Percentiles rank a stretch among this genome's conserved stretches.
These are phyloP conservation scores for Fusarium torulosum DNA, from an alignment of 2,329 filamentous ascomycete genomes.

Conservation along the genomic window DNA sequence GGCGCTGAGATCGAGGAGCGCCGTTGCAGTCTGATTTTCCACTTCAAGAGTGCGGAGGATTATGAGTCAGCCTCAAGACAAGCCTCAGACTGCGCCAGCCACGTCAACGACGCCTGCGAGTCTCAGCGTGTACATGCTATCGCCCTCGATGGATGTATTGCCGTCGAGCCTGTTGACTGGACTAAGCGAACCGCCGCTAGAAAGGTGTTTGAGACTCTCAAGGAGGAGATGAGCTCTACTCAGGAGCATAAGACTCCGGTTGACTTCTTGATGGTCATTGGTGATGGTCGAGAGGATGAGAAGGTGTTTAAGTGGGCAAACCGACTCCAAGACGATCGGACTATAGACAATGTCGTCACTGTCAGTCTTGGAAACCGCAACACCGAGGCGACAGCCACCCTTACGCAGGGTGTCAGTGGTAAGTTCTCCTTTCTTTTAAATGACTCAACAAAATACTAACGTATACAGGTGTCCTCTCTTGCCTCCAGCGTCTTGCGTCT, in stretches of 20 bases:
- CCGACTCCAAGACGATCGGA: conserved; percentile 69
- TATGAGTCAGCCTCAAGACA: conserved; percentile 79
- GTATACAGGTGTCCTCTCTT: conserved; percentile 57
- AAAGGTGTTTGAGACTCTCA: conserved; percentile 74
- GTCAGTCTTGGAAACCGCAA: conserved; percentile 89
- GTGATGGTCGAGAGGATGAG: conserved; percentile 93
- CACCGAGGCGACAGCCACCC: conserved; percentile 85
- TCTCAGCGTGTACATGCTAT: conserved; percentile 86
- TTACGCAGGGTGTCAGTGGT: conserved; percentile 94
- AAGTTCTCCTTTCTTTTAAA: conserved; percentile 52
- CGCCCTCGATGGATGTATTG: conserved; percentile 80
- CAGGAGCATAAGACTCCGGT: conserved; percentile 60
- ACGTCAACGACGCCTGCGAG: conserved; percentile 94
- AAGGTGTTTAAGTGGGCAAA: conserved; percentile 97
- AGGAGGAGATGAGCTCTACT: conserved; percentile 52
- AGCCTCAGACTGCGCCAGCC: conserved; percentile 89
- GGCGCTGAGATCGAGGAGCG: conserved; percentile 90
- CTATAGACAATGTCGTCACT: conserved; percentile 79
- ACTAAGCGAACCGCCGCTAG: conserved; percentile 88
- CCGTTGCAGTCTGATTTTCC: conserved; percentile 92
- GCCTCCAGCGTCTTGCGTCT: conserved; percentile 58
- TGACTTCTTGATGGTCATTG: conserved; percentile 90
- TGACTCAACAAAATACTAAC: neutral
- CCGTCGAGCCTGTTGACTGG: conserved; percentile 87
- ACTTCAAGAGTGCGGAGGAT: conserved; percentile 87